Evolutionary conservation across 2,329 filamentous ascomycete genomes (phyloP).

Genomic region (Biscogniauxia mediterranea): DNA sequence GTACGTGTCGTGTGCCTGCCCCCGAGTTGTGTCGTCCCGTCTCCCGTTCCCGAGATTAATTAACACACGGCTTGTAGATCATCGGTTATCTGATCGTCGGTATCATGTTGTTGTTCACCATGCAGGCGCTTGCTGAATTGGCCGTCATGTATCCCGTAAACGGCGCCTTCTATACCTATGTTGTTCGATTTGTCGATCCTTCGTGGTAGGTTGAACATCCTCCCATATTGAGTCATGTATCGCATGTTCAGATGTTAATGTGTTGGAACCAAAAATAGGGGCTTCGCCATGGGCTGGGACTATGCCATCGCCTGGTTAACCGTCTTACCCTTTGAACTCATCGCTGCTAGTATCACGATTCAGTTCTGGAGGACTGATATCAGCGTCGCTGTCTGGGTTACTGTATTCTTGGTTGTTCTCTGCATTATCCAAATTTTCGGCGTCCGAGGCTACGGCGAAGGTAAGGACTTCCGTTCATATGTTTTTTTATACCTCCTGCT

Average conservation of each 20-base stretch:
- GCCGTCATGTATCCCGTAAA: constrained; percentile 60
- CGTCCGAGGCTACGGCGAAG: constrained; percentile 55
- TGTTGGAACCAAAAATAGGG: constrained; percentile 29
- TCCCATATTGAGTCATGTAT: not conserved
- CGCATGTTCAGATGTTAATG: not conserved
- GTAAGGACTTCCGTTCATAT: constrained; percentile 24
- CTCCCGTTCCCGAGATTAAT: constrained; percentile 11
- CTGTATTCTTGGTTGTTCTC: constrained; percentile 52
- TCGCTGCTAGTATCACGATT: constrained; percentile 53
- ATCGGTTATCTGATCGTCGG: constrained; percentile 56
- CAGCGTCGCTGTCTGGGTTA: constrained; percentile 54
- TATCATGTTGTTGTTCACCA: constrained; percentile 56
- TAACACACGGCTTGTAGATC: constrained; percentile 30
- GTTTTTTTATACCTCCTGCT: constrained; percentile 13
- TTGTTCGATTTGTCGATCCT: constrained; percentile 60
- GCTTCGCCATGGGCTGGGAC: constrained; percentile 54
- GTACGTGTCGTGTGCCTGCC: constrained; percentile 30
- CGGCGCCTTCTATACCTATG: constrained; percentile 62
- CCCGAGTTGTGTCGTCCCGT: not conserved
- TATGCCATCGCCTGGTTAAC: constrained; percentile 50
- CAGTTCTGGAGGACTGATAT: constrained; percentile 51
- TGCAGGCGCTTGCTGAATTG: constrained; percentile 60
- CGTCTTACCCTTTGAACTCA: constrained; percentile 53
- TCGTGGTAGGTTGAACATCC: constrained; percentile 40
- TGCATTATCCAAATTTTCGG: constrained; percentile 54